Evolutionary conservation across 2,329 filamentous ascomycete genomes (phyloP).

Genomic region (Nannizziopsis arthrosporioides): DNA sequence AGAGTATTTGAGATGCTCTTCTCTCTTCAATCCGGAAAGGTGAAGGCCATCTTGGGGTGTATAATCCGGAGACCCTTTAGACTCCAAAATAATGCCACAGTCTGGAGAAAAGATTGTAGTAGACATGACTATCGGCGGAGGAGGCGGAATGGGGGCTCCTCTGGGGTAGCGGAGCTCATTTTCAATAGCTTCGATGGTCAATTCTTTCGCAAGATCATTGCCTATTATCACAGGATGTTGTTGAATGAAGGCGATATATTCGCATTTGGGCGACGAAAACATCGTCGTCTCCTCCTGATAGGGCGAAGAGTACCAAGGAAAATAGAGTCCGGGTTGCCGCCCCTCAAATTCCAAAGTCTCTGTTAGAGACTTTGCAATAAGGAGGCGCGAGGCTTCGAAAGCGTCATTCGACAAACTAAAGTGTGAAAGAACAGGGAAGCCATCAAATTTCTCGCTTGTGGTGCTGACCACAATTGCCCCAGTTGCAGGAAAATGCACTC

Average conservation of each 20-base stretch:
- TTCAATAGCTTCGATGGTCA: constrained; percentile 43
- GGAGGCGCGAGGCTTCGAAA: constrained; percentile 46
- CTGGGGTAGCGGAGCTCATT: constrained; percentile 49
- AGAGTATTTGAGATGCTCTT: constrained; percentile 43
- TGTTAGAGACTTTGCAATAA: constrained; percentile 63
- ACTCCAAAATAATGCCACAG: constrained; percentile 54
- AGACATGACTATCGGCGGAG: constrained; percentile 46
- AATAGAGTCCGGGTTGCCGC: constrained; percentile 46
- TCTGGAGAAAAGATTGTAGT: constrained; percentile 54
- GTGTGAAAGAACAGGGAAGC: constrained; percentile 80
- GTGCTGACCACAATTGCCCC: constrained; percentile 74
- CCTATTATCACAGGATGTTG: constrained; percentile 33
- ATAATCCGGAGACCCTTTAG: constrained; percentile 46
- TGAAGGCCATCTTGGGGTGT: constrained; percentile 42
- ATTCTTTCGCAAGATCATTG: constrained; percentile 22
- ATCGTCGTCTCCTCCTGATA: constrained; percentile 41
- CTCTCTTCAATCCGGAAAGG: constrained; percentile 46
- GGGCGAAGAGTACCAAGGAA: constrained; percentile 63
- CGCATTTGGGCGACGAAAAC: constrained; percentile 62
- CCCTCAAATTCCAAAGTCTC: constrained; percentile 53
- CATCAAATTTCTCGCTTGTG: constrained; percentile 87
- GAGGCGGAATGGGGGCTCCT: constrained; percentile 42
- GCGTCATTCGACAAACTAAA: constrained; percentile 51
- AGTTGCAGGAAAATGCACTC: constrained; percentile 72
- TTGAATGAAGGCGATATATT: constrained; percentile 79